Evolutionary conservation across 2,329 filamentous ascomycete genomes (phyloP).

Genomic region (Ceratocystis colombiana): DNA sequence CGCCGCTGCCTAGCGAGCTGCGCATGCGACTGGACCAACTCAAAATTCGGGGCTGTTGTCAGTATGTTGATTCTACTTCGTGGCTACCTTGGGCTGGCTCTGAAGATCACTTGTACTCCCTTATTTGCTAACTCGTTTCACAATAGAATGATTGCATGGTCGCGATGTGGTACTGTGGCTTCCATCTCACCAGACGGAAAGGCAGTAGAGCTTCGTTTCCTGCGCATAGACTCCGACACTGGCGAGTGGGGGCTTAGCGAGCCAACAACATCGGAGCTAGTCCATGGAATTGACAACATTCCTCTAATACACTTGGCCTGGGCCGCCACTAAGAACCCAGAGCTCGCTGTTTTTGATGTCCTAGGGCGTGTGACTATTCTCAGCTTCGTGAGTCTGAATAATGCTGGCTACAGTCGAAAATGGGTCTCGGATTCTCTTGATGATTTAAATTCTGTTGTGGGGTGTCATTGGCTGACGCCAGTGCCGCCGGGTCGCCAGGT

Average conservation of each 20-base stretch:
- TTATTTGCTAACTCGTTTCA: conserved; percentile 26
- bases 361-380: conserved; percentile 68
- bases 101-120: background rate
- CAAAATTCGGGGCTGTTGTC: conserved; percentile 64
- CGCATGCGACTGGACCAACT: conserved; percentile 67
- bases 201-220: conserved; percentile 59
- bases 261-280: conserved; percentile 52
- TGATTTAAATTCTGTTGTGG: conserved; percentile 68
- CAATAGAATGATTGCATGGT: conserved; percentile 71
- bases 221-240: conserved; percentile 57
- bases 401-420: conserved; percentile 51
- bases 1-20: conserved; percentile 52
- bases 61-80: conserved; percentile 45
- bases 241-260: conserved; percentile 69
- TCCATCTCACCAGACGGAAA: conserved; percentile 64
- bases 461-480: conserved; percentile 73
- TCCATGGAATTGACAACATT: conserved; percentile 53
- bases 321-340: conserved; percentile 60
- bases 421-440: conserved; percentile 60
- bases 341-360: conserved; percentile 74
- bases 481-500: conserved; percentile 40
- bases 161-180: conserved; percentile 74
- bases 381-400: conserved; percentile 63
- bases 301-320: conserved; percentile 73
- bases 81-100: background rate